phyloP scores from a whole-genome alignment of 2,329 filamentous ascomycete genomes.

The Pseudocercospora vitis region DNA sequence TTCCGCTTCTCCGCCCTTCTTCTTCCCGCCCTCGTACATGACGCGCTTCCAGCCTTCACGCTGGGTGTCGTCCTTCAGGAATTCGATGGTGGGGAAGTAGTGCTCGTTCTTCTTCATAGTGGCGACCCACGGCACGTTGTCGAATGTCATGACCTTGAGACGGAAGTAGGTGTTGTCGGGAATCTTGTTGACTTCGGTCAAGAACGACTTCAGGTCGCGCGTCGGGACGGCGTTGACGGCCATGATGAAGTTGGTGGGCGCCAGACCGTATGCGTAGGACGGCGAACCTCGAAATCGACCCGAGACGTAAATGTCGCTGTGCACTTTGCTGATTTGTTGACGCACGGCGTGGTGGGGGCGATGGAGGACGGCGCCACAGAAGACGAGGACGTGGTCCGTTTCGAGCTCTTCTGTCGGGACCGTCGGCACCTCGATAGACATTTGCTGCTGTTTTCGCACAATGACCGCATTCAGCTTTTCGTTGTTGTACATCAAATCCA shows the following conservation, averaged over 20 bases:
- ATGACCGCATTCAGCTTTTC: slow-evolving; percentile 80
- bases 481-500: slow-evolving; percentile 95
- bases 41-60: slow-evolving; percentile 59
- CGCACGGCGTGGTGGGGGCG: slow-evolving; percentile 92
- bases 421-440: slow-evolving; percentile 75
- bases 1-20: slow-evolving; percentile 38
- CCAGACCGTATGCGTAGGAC: slow-evolving; percentile 84
- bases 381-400: slow-evolving; percentile 86
- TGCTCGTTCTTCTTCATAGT: slow-evolving; percentile 99
- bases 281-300: slow-evolving; percentile 80
- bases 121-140: slow-evolving; percentile 98
- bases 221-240: slow-evolving; percentile 90
- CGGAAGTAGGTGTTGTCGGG: slow-evolving; percentile 98
- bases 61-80: slow-evolving; percentile 56
- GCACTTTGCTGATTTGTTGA: slow-evolving; percentile 94
- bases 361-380: slow-evolving; percentile 92
- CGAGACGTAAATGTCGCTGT: slow-evolving; percentile 94
- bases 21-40: slow-evolving; percentile 53
- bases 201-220: slow-evolving; percentile 75
- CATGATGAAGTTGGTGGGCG: slow-evolving; percentile 96
- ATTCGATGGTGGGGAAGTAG: slow-evolving; percentile 73
- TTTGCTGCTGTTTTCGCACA: slow-evolving; percentile 78
- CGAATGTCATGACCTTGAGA: slow-evolving; percentile 94
- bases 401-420: slow-evolving; percentile 88
- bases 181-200: slow-evolving; percentile 79